Conservation (phyloP, 1,284 basidiomycete genomes). For the Gymnopus androsaceus region DNA sequence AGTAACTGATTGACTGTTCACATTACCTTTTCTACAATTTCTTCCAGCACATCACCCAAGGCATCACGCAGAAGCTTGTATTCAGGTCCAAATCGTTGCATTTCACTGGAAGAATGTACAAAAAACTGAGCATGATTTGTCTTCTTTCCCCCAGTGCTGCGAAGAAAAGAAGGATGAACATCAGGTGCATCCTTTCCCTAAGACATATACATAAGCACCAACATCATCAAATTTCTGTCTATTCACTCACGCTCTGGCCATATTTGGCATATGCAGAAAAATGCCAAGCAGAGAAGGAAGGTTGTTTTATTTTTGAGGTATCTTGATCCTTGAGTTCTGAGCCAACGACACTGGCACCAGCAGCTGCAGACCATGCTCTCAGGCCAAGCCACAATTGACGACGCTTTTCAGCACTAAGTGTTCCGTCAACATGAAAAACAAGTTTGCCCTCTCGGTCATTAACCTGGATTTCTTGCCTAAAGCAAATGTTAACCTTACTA, state of each 20-base stretch:
- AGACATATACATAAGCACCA: not conserved
- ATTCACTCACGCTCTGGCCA: not conserved
- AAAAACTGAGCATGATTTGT: not conserved
- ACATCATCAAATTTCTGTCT: not conserved
- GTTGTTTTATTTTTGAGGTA: not conserved
- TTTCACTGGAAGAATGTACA: not conserved
- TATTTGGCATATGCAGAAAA: not conserved
- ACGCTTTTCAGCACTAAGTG: not conserved
- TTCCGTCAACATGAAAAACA: not conserved
- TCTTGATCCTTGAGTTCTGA: not conserved
- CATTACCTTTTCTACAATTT: not conserved
- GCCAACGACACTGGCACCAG: not conserved
- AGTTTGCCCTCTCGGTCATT: not conserved
- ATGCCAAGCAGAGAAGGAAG: not conserved
- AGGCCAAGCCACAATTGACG: not conserved
- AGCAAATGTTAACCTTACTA: not conserved
- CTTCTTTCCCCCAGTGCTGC: not conserved
- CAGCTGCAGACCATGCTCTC: not conserved
- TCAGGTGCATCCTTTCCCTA: not conserved
- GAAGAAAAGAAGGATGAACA: not conserved
- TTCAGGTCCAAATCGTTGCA: not conserved
- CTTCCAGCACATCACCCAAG: not conserved
- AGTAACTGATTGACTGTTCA: not conserved
- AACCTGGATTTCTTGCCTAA: not conserved
- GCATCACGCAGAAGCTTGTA: not conserved